Conservation (phyloP, 371 early-diverging fungal genomes). For the Catenaria anguillulae region DNA sequence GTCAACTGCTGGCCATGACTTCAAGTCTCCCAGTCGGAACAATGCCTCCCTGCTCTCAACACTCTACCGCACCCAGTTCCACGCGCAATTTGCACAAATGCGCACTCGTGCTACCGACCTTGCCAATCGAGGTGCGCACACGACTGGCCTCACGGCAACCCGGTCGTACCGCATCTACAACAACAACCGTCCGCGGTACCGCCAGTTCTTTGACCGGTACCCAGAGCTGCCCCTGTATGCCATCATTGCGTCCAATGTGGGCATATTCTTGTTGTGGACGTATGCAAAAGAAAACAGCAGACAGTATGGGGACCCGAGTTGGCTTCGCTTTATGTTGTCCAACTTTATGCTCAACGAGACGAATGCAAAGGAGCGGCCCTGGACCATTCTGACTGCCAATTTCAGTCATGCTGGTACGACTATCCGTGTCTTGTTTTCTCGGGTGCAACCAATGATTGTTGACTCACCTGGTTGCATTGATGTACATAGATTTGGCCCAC, state of each 20-base stretch:
- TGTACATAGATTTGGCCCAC: neutral
- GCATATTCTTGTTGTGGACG: neutral
- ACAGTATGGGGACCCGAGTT: neutral
- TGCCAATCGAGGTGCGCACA: no score
- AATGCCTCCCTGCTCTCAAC: no score
- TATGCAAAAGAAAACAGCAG: neutral
- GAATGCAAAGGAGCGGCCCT: conserved; percentile 5
- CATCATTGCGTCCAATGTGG: neutral
- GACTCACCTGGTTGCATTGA: neutral
- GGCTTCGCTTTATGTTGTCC: neutral
- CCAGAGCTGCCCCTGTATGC: neutral
- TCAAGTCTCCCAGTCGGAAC: no score
- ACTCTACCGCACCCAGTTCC: no score
- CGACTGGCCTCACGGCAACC: no score
- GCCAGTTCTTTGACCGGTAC: neutral
- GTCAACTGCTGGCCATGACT: no score
- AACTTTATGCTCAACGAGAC: neutral
- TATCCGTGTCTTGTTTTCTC: neutral
- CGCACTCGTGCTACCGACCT: no score
- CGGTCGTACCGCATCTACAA: no score
- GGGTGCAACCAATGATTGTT: neutral
- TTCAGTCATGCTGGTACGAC: conserved; percentile 1
- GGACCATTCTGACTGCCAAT: neutral
- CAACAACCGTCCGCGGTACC: no score
- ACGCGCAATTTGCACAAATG: no score